Conservation (phyloP, 129 eudicot species). For the Helianthus tuberosus region DNA sequence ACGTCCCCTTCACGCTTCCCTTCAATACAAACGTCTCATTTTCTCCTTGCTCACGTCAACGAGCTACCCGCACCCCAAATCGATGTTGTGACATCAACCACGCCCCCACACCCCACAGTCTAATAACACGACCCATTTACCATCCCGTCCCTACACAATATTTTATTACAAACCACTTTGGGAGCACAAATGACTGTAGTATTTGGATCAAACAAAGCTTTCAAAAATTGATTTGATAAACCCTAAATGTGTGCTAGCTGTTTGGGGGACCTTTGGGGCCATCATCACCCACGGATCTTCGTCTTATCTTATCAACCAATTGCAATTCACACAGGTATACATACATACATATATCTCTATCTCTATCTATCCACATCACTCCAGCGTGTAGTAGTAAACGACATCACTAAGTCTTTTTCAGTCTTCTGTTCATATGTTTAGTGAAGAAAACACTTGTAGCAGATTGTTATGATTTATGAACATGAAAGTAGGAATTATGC, state of each 20-base stretch:
- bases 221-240: slow-evolving; percentile 21
- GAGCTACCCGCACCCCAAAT: no score
- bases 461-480: no score
- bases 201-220: background rate
- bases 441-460: background rate
- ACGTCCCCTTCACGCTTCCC: no score
- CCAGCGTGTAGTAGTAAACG: slow-evolving; percentile 25
- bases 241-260: slow-evolving; percentile 30
- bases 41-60: no score
- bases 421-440: slow-evolving; percentile 13
- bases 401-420: slow-evolving; percentile 32
- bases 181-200: no score
- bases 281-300: slow-evolving; percentile 37
- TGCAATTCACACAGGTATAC: slow-evolving; percentile 22
- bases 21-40: no score
- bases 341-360: background rate
- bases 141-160: no score
- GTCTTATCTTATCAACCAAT: slow-evolving; percentile 38
- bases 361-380: slow-evolving; percentile 32
- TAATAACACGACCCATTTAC: no score
- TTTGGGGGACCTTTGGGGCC: slow-evolving; percentile 42
- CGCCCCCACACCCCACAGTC: no score
- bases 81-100: no score
- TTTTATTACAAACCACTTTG: no score
- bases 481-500: background rate